Evolutionary conservation across 768 basidiomycete genomes (phyloP).

Genomic region (Termitomyces sp.): DNA sequence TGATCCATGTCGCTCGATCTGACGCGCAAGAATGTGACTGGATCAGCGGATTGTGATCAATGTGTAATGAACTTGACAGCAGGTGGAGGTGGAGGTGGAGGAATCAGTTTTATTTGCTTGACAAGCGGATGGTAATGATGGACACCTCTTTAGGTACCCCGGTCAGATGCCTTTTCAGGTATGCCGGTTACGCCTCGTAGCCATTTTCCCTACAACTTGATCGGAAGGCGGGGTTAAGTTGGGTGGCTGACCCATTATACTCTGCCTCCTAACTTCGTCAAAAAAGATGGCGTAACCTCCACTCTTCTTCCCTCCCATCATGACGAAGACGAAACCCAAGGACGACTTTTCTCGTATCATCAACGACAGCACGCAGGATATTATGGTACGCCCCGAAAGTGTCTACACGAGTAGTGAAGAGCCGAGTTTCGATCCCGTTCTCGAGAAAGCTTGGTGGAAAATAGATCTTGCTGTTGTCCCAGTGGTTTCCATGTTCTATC

Average conservation of each 20-base stretch:
- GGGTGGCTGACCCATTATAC: no score
- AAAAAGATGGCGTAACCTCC: neutral
- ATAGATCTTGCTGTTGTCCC: neutral
- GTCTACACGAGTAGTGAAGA: neutral
- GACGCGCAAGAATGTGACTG: neutral
- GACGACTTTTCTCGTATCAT: neutral
- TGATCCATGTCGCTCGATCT: neutral
- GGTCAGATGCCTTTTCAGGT: no score
- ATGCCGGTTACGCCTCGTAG: no score
- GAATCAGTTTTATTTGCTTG: no score
- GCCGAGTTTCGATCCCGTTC: neutral
- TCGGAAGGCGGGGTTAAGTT: neutral
- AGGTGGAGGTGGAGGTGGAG: no score
- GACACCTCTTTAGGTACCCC: no score
- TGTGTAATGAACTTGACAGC: neutral
- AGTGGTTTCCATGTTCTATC: no score
- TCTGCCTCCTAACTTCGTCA: no score
- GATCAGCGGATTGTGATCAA: no score
- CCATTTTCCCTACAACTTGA: no score
- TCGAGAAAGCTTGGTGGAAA: neutral
- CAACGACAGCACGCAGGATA: neutral
- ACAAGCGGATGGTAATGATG: no score
- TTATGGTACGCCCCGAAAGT: neutral
- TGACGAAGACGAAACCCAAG: conserved; percentile 17
- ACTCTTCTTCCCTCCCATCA: conserved; percentile 56